Percentiles rank a stretch among this genome's conserved stretches.
phyloP scores from a whole-genome alignment of 805 yeast species.

The Danielozyma ontarioensis region DNA sequence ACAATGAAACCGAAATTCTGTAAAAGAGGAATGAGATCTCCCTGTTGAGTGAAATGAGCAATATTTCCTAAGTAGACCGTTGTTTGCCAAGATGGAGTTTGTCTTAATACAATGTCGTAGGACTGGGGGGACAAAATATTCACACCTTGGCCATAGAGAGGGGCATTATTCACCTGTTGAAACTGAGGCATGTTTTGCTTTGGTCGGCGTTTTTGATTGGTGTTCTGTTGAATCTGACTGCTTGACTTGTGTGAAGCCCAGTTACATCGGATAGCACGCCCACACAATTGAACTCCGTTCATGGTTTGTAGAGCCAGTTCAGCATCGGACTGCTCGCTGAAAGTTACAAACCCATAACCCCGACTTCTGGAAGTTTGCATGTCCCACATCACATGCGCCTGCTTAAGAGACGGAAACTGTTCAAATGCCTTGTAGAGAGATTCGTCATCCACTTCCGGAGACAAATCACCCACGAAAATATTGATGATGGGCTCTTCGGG shows the following conservation, averaged over 20 bases:
- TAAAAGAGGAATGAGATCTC: slow-evolving; percentile 65
- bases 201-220: slow-evolving; percentile 4
- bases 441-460: slow-evolving; percentile 80
- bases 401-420: slow-evolving; percentile 55
- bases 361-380: slow-evolving; percentile 90
- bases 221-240: slow-evolving; percentile 1
- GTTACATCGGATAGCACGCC: slow-evolving; percentile 75
- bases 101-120: slow-evolving; percentile 68
- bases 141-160: too few species aligned
- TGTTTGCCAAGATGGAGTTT: slow-evolving; percentile 77
- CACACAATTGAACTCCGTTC: slow-evolving; percentile 70
- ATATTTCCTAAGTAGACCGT: slow-evolving; percentile 86
- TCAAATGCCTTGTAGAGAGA: slow-evolving; percentile 52
- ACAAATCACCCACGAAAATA: slow-evolving; percentile 81
- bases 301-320: slow-evolving; percentile 64
- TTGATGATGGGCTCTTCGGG: slow-evolving; percentile 53
- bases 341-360: slow-evolving; percentile 88
- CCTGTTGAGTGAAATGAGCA: slow-evolving; percentile 69
- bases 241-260: slow-evolving; percentile 86
- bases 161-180: too few species aligned
- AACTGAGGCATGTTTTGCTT: slow-evolving; percentile 7
- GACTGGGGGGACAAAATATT: slow-evolving; percentile 52
- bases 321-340: slow-evolving; percentile 62
- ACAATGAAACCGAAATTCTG: slow-evolving; percentile 80
- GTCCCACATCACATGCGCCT: slow-evolving; percentile 96